A percentile compares a stretch with the other conserved stretches of the same genome.
These are phyloP conservation scores for Hymenoscyphus linearis DNA, from an alignment of 2,329 filamentous ascomycete species.

Conservation along the genomic window DNA sequence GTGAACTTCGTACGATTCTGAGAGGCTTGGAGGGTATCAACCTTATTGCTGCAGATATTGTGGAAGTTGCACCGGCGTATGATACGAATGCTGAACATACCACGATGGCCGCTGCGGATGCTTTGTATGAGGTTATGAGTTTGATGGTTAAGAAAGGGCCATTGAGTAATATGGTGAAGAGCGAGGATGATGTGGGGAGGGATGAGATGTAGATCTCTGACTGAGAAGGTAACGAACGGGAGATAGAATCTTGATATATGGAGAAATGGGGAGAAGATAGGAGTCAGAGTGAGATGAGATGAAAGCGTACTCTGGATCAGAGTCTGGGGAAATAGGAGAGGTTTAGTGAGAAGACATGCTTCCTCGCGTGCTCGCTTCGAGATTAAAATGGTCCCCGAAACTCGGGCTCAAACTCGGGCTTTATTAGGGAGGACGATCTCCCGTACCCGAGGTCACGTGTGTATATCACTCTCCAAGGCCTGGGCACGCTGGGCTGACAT, in stretches of 20 bases:
- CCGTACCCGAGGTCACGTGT: no score
- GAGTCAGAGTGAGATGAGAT: background rate
- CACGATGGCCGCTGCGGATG: conserved; percentile 68
- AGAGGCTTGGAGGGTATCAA: conserved; percentile 65
- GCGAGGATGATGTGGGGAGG: conserved; percentile 13
- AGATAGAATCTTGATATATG: background rate
- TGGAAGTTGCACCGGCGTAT: conserved; percentile 69
- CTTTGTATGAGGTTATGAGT: conserved; percentile 72
- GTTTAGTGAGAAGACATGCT: no score
- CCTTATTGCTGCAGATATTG: conserved; percentile 64
- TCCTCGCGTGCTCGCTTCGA: no score
- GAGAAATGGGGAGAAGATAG: background rate
- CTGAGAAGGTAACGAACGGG: background rate
- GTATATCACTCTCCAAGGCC: no score
- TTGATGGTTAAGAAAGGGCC: conserved; percentile 78
- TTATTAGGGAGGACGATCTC: no score
- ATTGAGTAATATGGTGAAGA: conserved; percentile 44
- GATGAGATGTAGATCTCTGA: conserved; percentile 20
- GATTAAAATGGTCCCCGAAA: no score
- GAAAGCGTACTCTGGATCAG: no score
- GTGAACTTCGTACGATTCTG: conserved; percentile 67
- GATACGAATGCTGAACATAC: conserved; percentile 68
- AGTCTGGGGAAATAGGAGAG: background rate
- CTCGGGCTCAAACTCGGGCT: no score
- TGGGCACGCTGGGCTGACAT: no score